These are phyloP conservation scores for Neckera pumila DNA, from an alignment of 225 moss, liverwort and hornwort genomes.

Conservation along the genomic window DNA sequence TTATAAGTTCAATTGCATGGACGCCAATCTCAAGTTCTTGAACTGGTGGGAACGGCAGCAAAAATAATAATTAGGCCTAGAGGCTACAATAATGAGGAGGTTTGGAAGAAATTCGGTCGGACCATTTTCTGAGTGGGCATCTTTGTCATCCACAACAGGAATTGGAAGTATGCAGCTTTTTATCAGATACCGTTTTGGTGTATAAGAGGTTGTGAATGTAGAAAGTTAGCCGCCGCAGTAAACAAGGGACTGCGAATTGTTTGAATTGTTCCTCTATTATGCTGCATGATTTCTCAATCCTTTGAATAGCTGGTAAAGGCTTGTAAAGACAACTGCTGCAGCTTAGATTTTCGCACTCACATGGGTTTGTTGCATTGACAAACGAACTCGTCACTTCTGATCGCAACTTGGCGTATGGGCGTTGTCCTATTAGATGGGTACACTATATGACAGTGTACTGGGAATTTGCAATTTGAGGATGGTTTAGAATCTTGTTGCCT, in stretches of 20 bases:
- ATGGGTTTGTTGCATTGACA: neutral
- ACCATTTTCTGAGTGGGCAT: neutral
- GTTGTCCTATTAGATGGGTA: neutral
- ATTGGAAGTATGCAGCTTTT: neutral
- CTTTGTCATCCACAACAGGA: neutral
- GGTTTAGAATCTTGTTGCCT: neutral
- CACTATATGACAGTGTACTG: neutral
- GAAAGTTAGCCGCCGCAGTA: neutral
- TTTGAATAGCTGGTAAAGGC: neutral
- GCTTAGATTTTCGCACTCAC: neutral
- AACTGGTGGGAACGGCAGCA: conserved; percentile 80
- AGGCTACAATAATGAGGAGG: neutral
- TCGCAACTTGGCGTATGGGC: neutral
- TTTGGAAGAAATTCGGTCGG: neutral
- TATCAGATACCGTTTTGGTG: neutral
- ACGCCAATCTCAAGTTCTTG: conserved; percentile 74
- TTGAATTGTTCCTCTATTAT: neutral
- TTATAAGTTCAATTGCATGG: conserved; percentile 75
- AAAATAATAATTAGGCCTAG: neutral
- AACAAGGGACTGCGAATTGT: neutral
- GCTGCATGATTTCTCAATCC: neutral
- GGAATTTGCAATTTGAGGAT: neutral
- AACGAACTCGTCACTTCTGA: neutral
- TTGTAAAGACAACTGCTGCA: neutral
- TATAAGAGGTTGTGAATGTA: neutral